phyloP scores from a whole-genome alignment of 176 grass and related monocot species.

The Dendrocalamus sinicus region DNA sequence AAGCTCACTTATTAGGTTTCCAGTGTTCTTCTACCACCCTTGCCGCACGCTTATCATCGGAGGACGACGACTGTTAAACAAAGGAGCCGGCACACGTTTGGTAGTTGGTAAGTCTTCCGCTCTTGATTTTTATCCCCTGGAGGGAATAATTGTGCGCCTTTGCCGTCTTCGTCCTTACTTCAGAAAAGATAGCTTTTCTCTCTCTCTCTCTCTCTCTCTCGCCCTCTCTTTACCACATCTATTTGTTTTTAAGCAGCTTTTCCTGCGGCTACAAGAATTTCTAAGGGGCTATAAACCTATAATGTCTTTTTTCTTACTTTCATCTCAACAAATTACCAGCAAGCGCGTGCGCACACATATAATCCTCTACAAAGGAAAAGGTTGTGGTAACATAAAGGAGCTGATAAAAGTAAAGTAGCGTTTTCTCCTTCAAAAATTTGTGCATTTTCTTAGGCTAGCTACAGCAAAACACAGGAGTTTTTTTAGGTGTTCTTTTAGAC shows the following conservation, averaged over 20 bases:
- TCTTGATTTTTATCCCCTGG: conserved; percentile 34
- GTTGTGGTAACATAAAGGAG: background rate
- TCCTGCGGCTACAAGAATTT: background rate
- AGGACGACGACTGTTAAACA: background rate
- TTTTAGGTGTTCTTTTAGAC: background rate
- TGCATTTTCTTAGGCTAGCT: background rate
- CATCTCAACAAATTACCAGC: background rate
- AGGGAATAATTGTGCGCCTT: conserved; percentile 44
- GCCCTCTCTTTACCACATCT: too few relatives aligned
- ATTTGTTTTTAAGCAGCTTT: background rate
- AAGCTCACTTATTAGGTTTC: conserved; percentile 38
- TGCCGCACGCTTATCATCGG: conserved; percentile 17
- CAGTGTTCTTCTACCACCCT: conserved; percentile 38
- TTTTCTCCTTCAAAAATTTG: background rate
- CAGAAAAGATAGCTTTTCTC: background rate
- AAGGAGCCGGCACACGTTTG: conserved; percentile 26
- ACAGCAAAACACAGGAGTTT: background rate
- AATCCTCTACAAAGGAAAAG: background rate
- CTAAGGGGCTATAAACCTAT: background rate
- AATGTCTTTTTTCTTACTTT: background rate
- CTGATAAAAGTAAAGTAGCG: background rate
- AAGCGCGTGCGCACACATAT: background rate
- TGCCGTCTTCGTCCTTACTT: background rate
- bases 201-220: background rate
- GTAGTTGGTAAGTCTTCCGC: background rate